Percentiles rank a stretch among this genome's conserved stretches.
These are phyloP conservation scores for Agaricus sinodeliciosus DNA, from an alignment of 768 basidiomycete species.

Conservation along the genomic window DNA sequence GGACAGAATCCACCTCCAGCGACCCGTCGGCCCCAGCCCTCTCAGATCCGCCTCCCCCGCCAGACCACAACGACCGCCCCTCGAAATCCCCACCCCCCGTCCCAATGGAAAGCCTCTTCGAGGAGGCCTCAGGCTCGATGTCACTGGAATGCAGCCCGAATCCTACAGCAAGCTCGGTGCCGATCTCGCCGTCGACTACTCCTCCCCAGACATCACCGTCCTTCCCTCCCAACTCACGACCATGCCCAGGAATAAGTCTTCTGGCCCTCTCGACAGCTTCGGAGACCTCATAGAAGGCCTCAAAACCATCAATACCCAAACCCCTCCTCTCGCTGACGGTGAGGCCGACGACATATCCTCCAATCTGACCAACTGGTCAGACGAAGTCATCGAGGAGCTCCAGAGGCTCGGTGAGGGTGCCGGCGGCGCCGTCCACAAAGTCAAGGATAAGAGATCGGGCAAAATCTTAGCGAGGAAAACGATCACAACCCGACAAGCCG, in stretches of 20 bases:
- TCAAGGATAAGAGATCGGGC: slow-evolving; percentile 74
- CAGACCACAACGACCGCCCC: not conserved
- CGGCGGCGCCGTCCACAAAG: slow-evolving; percentile 94
- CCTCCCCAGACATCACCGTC: slow-evolving; percentile 5
- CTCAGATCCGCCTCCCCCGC: slow-evolving; percentile 15
- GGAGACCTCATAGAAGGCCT: slow-evolving; percentile 31
- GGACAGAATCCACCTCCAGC: slow-evolving; percentile 21
- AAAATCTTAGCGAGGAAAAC: slow-evolving; percentile 91
- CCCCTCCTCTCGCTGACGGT: slow-evolving; percentile 19
- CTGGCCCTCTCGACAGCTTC: slow-evolving; percentile 31
- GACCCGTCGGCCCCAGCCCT: slow-evolving; percentile 48
- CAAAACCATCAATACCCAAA: slow-evolving; percentile 15
- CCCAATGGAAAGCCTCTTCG: not conserved
- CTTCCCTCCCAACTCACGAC: slow-evolving; percentile 20
- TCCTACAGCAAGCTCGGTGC: slow-evolving; percentile 5
- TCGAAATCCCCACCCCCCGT: not conserved
- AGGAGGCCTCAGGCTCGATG: not conserved
- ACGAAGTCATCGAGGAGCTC: slow-evolving; percentile 70
- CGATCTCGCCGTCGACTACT: slow-evolving; percentile 1
- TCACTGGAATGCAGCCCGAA: not conserved
- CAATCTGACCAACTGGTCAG: slow-evolving; percentile 46
- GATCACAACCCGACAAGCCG: slow-evolving; percentile 81
- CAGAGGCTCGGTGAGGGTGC: slow-evolving; percentile 87
- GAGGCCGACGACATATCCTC: slow-evolving; percentile 14
- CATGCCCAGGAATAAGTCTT: slow-evolving; percentile 20